Base-by-base conservation (phyloP, 306 rosid genomes). In the Quercus ilex region DNA sequence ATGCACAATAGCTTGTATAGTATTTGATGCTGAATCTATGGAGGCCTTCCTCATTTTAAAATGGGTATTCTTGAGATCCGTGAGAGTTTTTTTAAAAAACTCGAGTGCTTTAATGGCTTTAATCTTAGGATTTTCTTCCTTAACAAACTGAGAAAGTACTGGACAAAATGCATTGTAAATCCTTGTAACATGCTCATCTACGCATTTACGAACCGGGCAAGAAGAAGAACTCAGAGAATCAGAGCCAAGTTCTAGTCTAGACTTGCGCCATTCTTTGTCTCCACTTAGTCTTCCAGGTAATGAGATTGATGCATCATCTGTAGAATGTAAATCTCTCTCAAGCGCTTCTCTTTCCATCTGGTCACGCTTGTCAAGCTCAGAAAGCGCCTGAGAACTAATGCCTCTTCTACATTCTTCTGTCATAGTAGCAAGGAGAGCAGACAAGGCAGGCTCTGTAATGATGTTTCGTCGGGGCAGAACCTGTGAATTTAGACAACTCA, bases 241-340 rank as follows among this genome's bases (percentile, higher is more conserved):
- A 69, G 93, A 89, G 77, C 94, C 97, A 80, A 84, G 23, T 85
- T 92, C 98, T 67, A 81, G 82, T 85, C 98, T 92, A 79, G 86
- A 86, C 85, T 83, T 84, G 71, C 99, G 96, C 99, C 99, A 95
- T 87, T 91, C 94, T 86, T 92, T 87, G 83, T 85, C 84, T 78
- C 98, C 99, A 82, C 94, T 95, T 84, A 78, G 92, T 81, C 99
- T 95, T 78, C 97, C 99, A 74, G 99, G 99, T 80, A 95, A 89
- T 64, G 91, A 86, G 83, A 86, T 82, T 64, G 91, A 85, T 78
- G 80, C 70, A 49, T 92, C 89, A 59, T 86, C 89, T n/a, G 77
- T 81, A 85, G 93, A 74, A 80, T 82, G 80, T 21, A 89, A 71
- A 73, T 84, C 75, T 60, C 87, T 87, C 73, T 95, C 92, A 7